Percentiles rank a stretch among this genome's conserved stretches.
Conservation (phyloP, 345 rosid genomes). For the Eucalyptus curtisii region DNA sequence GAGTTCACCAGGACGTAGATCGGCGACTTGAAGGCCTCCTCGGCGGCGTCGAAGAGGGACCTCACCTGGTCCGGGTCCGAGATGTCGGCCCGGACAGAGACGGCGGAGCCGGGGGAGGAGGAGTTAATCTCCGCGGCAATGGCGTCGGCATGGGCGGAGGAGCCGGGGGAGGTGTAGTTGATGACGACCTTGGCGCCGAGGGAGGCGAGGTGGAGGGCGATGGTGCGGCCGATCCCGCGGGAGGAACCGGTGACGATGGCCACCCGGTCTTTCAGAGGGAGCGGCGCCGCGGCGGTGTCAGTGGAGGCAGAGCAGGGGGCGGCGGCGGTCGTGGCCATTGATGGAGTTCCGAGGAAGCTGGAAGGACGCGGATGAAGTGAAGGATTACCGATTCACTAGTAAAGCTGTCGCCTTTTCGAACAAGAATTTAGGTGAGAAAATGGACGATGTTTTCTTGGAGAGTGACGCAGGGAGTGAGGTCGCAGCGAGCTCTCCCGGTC, state of each 20-base stretch:
- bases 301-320: background rate
- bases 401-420: background rate
- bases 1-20: conserved; percentile 23
- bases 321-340: background rate
- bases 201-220: conserved; percentile 20
- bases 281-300: background rate
- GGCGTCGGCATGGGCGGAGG: conserved; percentile 7
- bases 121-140: conserved; percentile 12
- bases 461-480: background rate
- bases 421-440: background rate
- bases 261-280: conserved; percentile 14
- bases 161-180: conserved; percentile 10
- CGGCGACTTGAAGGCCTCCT: conserved; percentile 9
- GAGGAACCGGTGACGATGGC: conserved; percentile 36
- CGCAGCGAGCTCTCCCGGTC: background rate
- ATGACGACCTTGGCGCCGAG: conserved; percentile 24
- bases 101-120: background rate
- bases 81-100: conserved; percentile 12
- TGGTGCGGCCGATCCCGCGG: conserved; percentile 24
- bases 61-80: conserved; percentile 26
- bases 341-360: background rate
- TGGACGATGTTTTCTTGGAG: background rate
- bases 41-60: conserved; percentile 24
- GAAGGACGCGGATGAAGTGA: background rate
- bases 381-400: background rate